phyloP scores from a whole-genome alignment of 2,329 filamentous ascomycete genomes.

The Fusarium brevicatenulatum region DNA sequence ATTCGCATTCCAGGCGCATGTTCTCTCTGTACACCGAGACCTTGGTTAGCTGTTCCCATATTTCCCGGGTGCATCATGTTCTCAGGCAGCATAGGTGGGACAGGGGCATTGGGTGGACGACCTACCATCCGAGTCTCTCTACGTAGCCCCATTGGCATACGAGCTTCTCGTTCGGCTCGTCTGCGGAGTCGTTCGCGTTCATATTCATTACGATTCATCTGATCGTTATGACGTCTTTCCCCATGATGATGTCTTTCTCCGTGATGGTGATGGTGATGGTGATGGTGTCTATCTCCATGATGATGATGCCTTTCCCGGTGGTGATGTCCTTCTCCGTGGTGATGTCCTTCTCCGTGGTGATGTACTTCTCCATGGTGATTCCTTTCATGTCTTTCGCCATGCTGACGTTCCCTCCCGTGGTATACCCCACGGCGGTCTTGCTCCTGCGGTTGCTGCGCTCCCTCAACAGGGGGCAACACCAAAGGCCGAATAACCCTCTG shows the following conservation, averaged over 20 bases:
- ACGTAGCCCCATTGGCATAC: no score
- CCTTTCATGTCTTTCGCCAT: no score
- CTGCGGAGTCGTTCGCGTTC: neutral
- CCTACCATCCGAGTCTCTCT: neutral
- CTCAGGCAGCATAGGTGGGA: no score
- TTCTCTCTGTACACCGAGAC: neutral
- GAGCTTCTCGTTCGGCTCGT: neutral
- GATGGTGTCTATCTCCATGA: neutral
- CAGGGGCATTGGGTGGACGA: neutral
- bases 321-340: neutral
- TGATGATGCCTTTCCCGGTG: no score
- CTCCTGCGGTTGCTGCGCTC: neutral
- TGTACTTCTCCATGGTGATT: neutral
- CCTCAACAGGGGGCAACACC: neutral
- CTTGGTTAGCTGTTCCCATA: neutral
- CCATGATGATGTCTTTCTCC: neutral
- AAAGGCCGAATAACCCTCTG: conserved; percentile 1
- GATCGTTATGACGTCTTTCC: neutral
- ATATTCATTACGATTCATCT: neutral
- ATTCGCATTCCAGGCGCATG: neutral
- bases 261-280: neutral
- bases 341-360: neutral
- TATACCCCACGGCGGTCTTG: neutral
- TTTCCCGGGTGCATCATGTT: neutral
- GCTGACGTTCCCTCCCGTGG: no score